Evolutionary conservation across 192 early-diverging fungal species (phyloP), one percentile per base, ranked within the genome.

Genomic region (Coemansia sp.): DNA sequence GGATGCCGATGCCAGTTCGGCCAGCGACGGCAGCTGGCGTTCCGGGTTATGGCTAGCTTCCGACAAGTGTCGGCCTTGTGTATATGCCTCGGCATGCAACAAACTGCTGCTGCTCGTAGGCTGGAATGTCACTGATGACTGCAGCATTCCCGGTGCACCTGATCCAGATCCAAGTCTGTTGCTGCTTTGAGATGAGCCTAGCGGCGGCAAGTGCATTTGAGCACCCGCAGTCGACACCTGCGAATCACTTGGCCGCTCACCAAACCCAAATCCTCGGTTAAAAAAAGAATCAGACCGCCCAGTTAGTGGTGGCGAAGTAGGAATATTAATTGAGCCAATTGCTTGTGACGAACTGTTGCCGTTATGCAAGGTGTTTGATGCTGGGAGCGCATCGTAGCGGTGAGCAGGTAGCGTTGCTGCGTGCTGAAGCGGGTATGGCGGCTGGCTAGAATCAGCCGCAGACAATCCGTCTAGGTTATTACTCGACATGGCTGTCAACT

Each of bases 1-100:
- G 7, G 76, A 66, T 45, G 72, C 56, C 37, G 72, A 68, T 22
- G 72, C 71, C 56, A 79, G 57, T 65, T 79, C 76, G 22, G 76
- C 71, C 52, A 79, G 65, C 29, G 76, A 73, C 19, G 76, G 76
- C 51, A 79, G 72, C 65, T 73, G 70, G 12, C 71, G 70, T 19
- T 70, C 67, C 21, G 60, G 15, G 12, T 60, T 39, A 51, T 66
- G 51, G 25, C 65, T 62, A 21, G 54, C 2, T 2, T 62, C 59
- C 11, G 60, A 64, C 12, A 50, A 32, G 35, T 55, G 35, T 29
- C 54, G 63, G 5, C 17, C 43, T 21, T 58, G 55, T 35, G 27
- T 9, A 27, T 65, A 43, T 17, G 52, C 2, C 52, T 27, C 60
- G 15, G 53, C 24, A 27, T 55, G 53, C 14, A 55, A 15, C 14